Evolutionary conservation across 2,329 filamentous ascomycete species (phyloP), one percentile per base, ranked within the genome.

Genomic region (Zarea fungicola): DNA sequence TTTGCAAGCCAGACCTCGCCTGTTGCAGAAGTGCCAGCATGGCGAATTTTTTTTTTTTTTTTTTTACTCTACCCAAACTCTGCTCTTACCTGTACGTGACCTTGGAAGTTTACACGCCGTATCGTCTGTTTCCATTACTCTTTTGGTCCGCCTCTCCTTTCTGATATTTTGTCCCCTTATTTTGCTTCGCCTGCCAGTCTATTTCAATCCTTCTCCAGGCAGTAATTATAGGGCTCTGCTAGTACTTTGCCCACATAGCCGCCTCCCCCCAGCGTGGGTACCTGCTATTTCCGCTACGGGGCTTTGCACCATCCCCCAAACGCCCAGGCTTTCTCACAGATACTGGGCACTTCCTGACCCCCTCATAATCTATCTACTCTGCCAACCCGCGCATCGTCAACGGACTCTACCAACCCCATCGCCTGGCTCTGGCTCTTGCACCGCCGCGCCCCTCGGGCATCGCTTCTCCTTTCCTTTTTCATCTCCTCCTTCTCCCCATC

Each of bases 341-440:
- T 36, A 28, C 22, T 25, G 28, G 23, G 6, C 19, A 16, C 28
- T 48, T 41, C 45, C 28, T 42, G 36, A 42, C 45, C 45, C 45
- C 37, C 45, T 48, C 45, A 48, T 48, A 48, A 42, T 42, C 45
- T 34, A 11, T 43, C 34, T 51, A 32, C 41, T 54, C 22, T 42
- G 18, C 14, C 26, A 22, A 21, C 23, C 26, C 45, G 45, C 45
- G 45, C 53, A 45, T 28, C 42, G 42, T 44, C 42, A 42, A 25
- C 42, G 14, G n/a, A 32, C 18, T 41, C 19, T 32, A 31, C 18
- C 45, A 41, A 35, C 44, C 36, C 21, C 25, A 51, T 52, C 46
- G 32, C 35, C 42, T n/a, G 35, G 29, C 42, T 25, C 29, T 42
- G 40, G 35, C 41, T 39, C 32, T 26, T 40, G 9, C 13, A 29